Conservation (phyloP, 129 eudicot species). For the Tagetes erecta region DNA sequence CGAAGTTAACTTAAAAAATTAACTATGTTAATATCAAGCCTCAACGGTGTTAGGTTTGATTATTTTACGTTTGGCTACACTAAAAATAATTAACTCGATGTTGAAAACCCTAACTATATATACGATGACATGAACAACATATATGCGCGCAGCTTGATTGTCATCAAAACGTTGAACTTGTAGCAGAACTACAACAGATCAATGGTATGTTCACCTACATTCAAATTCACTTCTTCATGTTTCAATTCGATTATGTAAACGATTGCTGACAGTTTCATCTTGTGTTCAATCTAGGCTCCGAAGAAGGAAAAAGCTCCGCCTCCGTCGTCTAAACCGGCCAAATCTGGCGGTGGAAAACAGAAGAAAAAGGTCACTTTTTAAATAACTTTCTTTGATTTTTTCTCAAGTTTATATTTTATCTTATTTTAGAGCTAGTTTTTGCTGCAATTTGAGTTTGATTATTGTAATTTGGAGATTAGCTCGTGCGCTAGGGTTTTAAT, state of each 20-base stretch:
- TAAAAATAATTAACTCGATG: too few relatives aligned
- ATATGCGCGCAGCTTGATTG: slow-evolving; percentile 26
- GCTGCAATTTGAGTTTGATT: not conserved
- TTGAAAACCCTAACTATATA: slow-evolving; percentile 36
- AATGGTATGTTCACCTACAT: slow-evolving; percentile 21
- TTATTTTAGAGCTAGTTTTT: not conserved
- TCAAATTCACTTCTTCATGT: not conserved
- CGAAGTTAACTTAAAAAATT: too few relatives aligned
- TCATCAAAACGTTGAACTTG: slow-evolving; percentile 5
- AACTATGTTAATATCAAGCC: too few relatives aligned
- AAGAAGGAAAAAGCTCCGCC: slow-evolving; percentile 92
- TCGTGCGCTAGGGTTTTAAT: not conserved
- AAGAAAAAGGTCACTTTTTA: slow-evolving; percentile 66
- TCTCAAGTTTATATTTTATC: too few relatives aligned
- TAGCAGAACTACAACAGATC: slow-evolving; percentile 27
- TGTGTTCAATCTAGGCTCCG: slow-evolving; percentile 50
- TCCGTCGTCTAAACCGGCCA: slow-evolving; percentile 89
- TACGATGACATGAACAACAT: not conserved
- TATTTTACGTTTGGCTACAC: too few relatives aligned
- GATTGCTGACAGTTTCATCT: slow-evolving; percentile 3
- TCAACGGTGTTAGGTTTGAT: too few relatives aligned
- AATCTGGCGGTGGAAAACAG: slow-evolving; percentile 91
- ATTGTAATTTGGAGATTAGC: slow-evolving; percentile 2
- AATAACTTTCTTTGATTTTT: not conserved
- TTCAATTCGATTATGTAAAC: not conserved